Percentiles rank a stretch among this genome's conserved stretches.
These are phyloP conservation scores for Diplodia seriata DNA, from an alignment of 2,329 filamentous ascomycete species.

Conservation along the genomic window DNA sequence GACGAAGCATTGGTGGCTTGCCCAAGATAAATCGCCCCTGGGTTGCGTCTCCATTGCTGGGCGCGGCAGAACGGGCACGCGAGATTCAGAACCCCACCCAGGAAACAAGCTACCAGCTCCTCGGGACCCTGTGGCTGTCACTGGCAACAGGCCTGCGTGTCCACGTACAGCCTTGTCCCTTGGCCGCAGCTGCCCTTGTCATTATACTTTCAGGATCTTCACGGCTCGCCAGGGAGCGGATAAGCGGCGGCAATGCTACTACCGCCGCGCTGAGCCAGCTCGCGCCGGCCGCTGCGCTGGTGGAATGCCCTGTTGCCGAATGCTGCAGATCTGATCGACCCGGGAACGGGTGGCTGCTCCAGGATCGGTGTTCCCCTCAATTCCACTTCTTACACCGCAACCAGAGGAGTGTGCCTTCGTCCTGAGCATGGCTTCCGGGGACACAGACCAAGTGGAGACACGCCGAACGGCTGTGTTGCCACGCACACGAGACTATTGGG, in stretches of 20 bases:
- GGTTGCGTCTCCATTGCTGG: slow-evolving; percentile 19
- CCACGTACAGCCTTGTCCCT: slow-evolving; percentile 7
- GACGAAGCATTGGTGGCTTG: slow-evolving; percentile 32
- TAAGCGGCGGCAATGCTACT: neutral
- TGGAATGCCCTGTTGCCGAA: slow-evolving; percentile 16
- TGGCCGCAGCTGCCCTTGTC: slow-evolving; percentile 1
- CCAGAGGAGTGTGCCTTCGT: slow-evolving; percentile 1
- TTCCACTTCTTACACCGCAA: slow-evolving; percentile 14
- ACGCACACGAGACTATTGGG: slow-evolving; percentile 26
- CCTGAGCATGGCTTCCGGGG: slow-evolving; percentile 18
- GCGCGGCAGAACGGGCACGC: slow-evolving; percentile 21
- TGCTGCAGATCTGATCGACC: slow-evolving; percentile 16
- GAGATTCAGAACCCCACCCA: slow-evolving; percentile 29
- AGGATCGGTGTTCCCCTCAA: slow-evolving; percentile 11
- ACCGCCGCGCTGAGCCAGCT: slow-evolving; percentile 6
- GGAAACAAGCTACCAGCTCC: slow-evolving; percentile 21
- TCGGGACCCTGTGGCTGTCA: slow-evolving; percentile 25
- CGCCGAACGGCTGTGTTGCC: slow-evolving; percentile 25
- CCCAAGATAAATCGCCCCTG: slow-evolving; percentile 17
- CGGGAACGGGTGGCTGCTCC: slow-evolving; percentile 8
- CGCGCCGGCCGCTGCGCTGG: slow-evolving; percentile 1
- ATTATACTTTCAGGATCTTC: slow-evolving; percentile 23
- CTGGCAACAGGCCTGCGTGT: slow-evolving; percentile 8
- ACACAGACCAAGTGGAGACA: slow-evolving; percentile 14
- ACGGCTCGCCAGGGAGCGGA: slow-evolving; percentile 13